Conservation (phyloP, 305 asterid species). For the Fraxinus paxiana region DNA sequence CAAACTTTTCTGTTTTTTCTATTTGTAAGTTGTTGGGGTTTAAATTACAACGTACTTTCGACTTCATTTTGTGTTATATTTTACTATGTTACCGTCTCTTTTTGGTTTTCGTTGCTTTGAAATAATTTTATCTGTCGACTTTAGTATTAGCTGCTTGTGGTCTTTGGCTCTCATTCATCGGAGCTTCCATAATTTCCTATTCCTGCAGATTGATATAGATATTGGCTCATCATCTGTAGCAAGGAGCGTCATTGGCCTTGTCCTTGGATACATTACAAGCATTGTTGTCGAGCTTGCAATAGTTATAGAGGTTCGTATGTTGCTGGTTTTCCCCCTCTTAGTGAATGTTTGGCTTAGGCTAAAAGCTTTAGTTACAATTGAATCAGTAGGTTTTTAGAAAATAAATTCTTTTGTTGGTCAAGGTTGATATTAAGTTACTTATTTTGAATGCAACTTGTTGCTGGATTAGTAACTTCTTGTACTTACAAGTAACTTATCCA, state of each 20-base stretch:
- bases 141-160: conserved; percentile 1
- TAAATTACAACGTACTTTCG: not conserved
- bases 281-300: conserved; percentile 95
- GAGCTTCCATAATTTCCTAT: conserved; percentile 9
- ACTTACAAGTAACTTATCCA: not conserved
- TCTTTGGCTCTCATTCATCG: conserved; percentile 3
- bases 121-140: conserved; percentile 5
- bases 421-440: not conserved
- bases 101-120: conserved; percentile 4
- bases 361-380: not conserved
- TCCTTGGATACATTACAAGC: conserved; percentile 92
- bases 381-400: not conserved
- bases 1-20: not conserved
- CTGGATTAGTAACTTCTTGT: not conserved
- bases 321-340: conserved; percentile 14
- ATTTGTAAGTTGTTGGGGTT: conserved; percentile 7
- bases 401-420: not conserved
- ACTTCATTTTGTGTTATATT: not conserved
- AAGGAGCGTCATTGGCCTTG: conserved; percentile 84
- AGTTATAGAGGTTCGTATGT: conserved; percentile 67
- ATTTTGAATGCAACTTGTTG: not conserved
- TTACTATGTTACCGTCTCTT: not conserved
- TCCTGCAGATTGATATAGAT: conserved; percentile 89
- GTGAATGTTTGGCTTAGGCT: not conserved
- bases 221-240: conserved; percentile 99